Evolutionary conservation across 192 early-diverging fungal species (phyloP).

Genomic region (Rhizophagus prolifer): DNA sequence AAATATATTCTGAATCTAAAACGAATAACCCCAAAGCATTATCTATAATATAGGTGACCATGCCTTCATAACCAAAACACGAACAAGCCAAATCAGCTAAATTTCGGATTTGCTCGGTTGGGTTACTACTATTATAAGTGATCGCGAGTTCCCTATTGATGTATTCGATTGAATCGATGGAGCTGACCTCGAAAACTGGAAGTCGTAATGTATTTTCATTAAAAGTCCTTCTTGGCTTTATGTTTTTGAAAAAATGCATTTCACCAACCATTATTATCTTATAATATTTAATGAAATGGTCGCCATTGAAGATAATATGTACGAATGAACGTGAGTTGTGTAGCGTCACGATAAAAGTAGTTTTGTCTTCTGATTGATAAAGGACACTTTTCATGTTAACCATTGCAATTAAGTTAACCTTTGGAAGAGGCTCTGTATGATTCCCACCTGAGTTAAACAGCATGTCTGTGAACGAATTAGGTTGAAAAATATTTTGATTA

Average conservation of each 20-base stretch:
- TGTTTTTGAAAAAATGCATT: neutral
- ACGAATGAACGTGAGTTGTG: neutral
- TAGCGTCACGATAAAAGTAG: neutral
- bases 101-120: neutral
- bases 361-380: neutral
- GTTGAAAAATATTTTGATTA: neutral
- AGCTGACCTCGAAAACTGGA: neutral
- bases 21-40: conserved; percentile 18
- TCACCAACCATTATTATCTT: neutral
- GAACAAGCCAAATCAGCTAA: neutral
- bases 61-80: neutral
- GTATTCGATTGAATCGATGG: neutral
- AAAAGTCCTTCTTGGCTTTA: neutral
- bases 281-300: neutral
- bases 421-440: neutral
- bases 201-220: neutral
- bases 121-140: neutral
- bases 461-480: neutral
- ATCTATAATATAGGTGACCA: conserved; percentile 12
- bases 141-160: neutral
- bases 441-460: neutral
- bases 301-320: neutral
- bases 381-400: neutral
- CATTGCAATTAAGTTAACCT: neutral
- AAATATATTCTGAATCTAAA: neutral